These are phyloP conservation scores for Viola pubescens DNA, from an alignment of 441 rosid species.

Conservation along the genomic window DNA sequence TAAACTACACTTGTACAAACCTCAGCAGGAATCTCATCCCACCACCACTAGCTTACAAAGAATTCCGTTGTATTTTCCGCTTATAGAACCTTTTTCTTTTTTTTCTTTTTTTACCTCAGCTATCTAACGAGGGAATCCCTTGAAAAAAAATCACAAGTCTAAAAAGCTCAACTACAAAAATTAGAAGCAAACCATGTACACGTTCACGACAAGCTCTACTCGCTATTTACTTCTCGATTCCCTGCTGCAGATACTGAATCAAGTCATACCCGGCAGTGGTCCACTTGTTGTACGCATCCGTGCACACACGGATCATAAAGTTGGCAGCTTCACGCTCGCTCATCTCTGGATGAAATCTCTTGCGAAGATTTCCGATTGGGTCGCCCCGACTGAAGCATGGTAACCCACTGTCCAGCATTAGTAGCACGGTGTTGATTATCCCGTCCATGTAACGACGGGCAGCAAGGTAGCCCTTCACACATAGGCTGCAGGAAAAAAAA, in stretches of 20 bases:
- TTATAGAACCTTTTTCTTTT: not conserved
- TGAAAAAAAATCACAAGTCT: constrained; percentile 16
- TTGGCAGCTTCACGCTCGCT: constrained; percentile 95
- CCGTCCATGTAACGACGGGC: constrained; percentile 95
- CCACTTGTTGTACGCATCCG: constrained; percentile 96
- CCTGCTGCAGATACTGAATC: constrained; percentile 93
- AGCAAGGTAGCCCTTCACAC: constrained; percentile 87
- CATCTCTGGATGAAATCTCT: constrained; percentile 93
- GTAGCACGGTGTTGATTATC: constrained; percentile 70
- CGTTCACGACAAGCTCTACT: not conserved
- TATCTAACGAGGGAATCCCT: constrained; percentile 16
- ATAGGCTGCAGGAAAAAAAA: constrained; percentile 43
- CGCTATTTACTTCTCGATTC: constrained; percentile 69
- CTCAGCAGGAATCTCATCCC: constrained; percentile 9
- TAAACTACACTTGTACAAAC: constrained; percentile 11
- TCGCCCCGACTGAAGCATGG: constrained; percentile 98
- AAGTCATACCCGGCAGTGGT: constrained; percentile 95
- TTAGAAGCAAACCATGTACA: constrained; percentile 31
- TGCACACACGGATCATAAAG: constrained; percentile 81
- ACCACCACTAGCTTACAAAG: constrained; percentile 14
- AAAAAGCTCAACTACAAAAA: constrained; percentile 11
- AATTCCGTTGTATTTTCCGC: constrained; percentile 6
- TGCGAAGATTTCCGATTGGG: constrained; percentile 70
- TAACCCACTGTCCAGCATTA: constrained; percentile 92
- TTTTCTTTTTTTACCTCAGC: constrained; percentile 6